phyloP scores from a whole-genome alignment of 2,329 filamentous ascomycete species.

The Trichoderma cornu-damae region DNA sequence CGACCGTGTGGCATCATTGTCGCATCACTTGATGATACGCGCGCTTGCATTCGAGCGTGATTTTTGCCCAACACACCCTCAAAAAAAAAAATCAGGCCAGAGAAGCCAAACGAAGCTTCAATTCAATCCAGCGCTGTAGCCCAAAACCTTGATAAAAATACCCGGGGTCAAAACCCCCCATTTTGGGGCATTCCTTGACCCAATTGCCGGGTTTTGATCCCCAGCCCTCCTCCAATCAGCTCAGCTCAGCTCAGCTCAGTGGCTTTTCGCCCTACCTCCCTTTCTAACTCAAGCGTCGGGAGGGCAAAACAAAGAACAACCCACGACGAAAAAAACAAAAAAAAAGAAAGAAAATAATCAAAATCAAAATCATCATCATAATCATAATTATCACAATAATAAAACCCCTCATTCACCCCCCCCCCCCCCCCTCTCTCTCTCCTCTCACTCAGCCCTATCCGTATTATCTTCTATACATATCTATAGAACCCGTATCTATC shows the following conservation, averaged over 20 bases:
- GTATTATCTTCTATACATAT: too few relatives aligned
- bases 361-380: too few relatives aligned
- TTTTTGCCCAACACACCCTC: not conserved
- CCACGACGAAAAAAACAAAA: not conserved
- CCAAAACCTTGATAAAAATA: constrained; percentile 7
- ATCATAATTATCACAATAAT: too few relatives aligned
- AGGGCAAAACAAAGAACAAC: not conserved
- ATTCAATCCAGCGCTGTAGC: not conserved
- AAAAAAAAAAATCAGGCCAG: not conserved
- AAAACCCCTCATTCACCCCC: too few relatives aligned
- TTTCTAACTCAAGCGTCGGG: not conserved
- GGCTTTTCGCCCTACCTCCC: not conserved
- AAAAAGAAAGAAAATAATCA: too few relatives aligned
- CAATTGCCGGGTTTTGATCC: not conserved
- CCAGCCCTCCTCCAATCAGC: not conserved
- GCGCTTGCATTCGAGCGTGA: not conserved
- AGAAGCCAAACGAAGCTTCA: not conserved
- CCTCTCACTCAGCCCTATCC: constrained; percentile 14
- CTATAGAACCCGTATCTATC: too few relatives aligned
- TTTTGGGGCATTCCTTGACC: not conserved
- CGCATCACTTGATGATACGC: too few relatives aligned
- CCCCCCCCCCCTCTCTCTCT: not conserved
- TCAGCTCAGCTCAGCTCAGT: not conserved
- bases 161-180: constrained; percentile 5
- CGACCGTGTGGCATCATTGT: not conserved